phyloP scores from a whole-genome alignment of 2,329 filamentous ascomycete genomes.

The Colletotrichum noveboracense region DNA sequence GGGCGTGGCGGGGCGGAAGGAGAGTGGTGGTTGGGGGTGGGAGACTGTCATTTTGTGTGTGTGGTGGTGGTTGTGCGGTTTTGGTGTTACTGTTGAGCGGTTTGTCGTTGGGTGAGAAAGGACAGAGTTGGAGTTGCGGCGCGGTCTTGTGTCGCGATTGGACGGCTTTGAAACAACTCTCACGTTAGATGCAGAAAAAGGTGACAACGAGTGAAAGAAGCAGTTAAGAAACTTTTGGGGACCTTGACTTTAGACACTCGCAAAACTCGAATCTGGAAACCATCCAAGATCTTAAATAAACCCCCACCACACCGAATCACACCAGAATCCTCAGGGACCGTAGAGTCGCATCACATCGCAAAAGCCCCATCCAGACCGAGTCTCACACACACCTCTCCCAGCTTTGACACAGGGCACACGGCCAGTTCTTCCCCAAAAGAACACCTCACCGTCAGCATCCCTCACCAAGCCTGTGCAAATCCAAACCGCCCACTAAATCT shows the following conservation, averaged over 20 bases:
- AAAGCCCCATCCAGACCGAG: not conserved
- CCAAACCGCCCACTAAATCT: not conserved
- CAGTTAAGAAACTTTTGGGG: not conserved
- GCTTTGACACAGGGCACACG: not conserved
- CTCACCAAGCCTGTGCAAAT: not conserved
- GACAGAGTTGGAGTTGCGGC: not conserved
- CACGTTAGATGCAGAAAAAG: not conserved
- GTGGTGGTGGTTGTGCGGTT: not conserved
- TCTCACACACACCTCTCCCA: rapidly evolving
- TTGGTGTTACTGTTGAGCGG: not conserved
- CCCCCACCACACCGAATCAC: not conserved
- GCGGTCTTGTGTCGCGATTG: not conserved
- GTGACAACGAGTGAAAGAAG: not conserved
- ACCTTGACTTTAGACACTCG: not conserved
- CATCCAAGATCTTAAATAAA: not conserved
- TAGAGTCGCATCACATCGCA: not conserved
- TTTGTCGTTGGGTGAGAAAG: not conserved
- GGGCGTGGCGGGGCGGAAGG: constrained; percentile 38
- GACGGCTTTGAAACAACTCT: not conserved
- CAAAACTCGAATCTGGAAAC: not conserved
- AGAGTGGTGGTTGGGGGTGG: constrained; percentile 21
- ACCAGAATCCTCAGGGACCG: not conserved
- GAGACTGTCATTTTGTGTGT: not conserved
- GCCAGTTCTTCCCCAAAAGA: too few species aligned
- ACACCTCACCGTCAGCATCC: too few species aligned